Evolutionary conservation across 768 basidiomycete species (phyloP), one percentile per base, ranked within the genome.

Genomic region (Hygrocybe punicea): DNA sequence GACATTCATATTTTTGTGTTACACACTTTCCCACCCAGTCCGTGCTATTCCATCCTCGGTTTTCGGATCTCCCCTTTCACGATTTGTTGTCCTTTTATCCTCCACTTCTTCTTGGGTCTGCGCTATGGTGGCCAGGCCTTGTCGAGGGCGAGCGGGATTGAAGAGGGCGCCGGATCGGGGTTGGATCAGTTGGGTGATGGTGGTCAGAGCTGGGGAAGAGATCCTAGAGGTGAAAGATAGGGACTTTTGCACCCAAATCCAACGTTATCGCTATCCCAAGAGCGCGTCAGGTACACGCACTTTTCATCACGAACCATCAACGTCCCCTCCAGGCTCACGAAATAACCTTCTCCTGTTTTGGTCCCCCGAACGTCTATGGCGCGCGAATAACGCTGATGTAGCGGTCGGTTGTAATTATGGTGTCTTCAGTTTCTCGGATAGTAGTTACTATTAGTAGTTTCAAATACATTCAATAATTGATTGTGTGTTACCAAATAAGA

Each of bases 151-250:
- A 72, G 86, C 66, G 75, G 72, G 78, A 69, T 74, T 73, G 76
- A 82, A 89, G 87, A 89, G 87, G 86, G 87, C 86, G 76, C 75
- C 83, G 77, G 75, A 81, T 75, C 69, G 64, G 59, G 56, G 55
- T 63, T 60, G 63, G 58, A 53, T 58, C 16, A 60, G 23, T 40
- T 62, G 60, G 55, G 59, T 46, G 52, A 55, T 25, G 53, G 34
- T 55, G 40, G 29, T 29, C 29, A 4, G 4, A 4, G 29, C 8
- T 29, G 47, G 51, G 59, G 59, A 57, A 49, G 51, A 46, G 58
- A 51, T 33, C n/a, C 13, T 4, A 24, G 24, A 37, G 50, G 36
- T 5, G 29, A 16, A 17, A 35, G 50, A 25, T 7, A 24, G 11
- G 13, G 23, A 23, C 45, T 19, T 47, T 29, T 29, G n/a, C 29